Evolutionary conservation across 2,329 filamentous ascomycete genomes (phyloP), one percentile per base, ranked within the genome.

Genomic region (Anthostomella pinea): DNA sequence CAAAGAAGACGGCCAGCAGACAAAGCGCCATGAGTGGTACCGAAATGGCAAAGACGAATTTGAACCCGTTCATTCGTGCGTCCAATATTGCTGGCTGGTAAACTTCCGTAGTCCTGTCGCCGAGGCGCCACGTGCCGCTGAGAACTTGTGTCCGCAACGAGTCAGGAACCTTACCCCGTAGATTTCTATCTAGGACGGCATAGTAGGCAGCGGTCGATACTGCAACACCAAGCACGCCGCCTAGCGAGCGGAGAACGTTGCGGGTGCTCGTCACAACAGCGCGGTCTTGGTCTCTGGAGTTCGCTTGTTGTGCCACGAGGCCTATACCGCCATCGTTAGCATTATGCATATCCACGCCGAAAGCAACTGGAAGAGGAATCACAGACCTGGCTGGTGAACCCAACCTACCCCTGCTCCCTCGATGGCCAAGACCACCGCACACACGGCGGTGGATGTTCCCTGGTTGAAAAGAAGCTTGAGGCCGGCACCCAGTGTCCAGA

Each of bases 371-470:
- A 4, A 26, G 4, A 28, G 14, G 8, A 18, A n/a, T 33, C 8
- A 33, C 36, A 41, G 27, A 51, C 51, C 45, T 30, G 51, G 54
- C 18, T 58, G 54, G 21, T 51, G 46, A n/a, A 53, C 44, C 14
- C 46, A 53, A 7, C 54, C 53, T n/a, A 57, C 43, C 3, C 56
- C 56, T 4, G 38, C 27, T 2, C 54, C 56, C 40, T 59, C 53
- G 13, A 59, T 54, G 14, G 45, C 27, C 8, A 56, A 25, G 2
- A 45, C 42, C 13, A 48, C 27, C 3, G 53, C 40, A 21, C 51
- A 53, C 10, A 52, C 39, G 19, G 25, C 33, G 8, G 45, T 9
- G 0, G 48, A 35, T 1, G 51, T 57, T 10, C 29, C 41, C 8
- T 41, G 43, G 1, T 46, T 47, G 34, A 57, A 57, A 9, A 57